phyloP scores from a whole-genome alignment of 1,139 yeast genomes.

The Lodderomyces orthopsilosis region DNA sequence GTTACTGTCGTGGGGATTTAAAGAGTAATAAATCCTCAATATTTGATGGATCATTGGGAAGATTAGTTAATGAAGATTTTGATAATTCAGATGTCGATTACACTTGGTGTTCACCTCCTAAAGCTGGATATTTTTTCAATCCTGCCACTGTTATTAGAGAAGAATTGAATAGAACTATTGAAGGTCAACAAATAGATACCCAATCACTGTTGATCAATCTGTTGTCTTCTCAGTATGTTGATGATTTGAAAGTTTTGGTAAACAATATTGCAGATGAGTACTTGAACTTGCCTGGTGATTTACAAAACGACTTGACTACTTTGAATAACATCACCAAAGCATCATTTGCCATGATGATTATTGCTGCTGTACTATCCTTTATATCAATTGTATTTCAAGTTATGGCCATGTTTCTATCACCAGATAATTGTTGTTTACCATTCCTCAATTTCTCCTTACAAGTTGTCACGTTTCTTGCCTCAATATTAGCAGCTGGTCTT shows the following conservation, averaged over 20 bases:
- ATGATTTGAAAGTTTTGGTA: constrained; percentile 28
- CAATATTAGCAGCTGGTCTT: constrained; percentile 34
- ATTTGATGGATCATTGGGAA: constrained; percentile 10
- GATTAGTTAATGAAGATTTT: constrained; percentile 11
- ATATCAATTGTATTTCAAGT: constrained; percentile 31
- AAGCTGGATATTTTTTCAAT: constrained; percentile 49
- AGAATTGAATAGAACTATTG: constrained; percentile 30
- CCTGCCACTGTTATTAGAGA: constrained; percentile 47
- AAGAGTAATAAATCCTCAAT: constrained; percentile 13
- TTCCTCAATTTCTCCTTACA: constrained; percentile 40
- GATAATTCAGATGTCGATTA: constrained; percentile 39
- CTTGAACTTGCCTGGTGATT: constrained; percentile 38
- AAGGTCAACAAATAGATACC: constrained; percentile 20
- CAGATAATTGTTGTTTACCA: constrained; percentile 38
- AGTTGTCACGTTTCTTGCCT: constrained; percentile 27
- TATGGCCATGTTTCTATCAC: constrained; percentile 34
- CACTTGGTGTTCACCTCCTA: constrained; percentile 56
- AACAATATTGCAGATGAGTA: constrained; percentile 28
- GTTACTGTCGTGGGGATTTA: constrained; percentile 61
- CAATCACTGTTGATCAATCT: constrained; percentile 17
- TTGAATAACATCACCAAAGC: constrained; percentile 28
- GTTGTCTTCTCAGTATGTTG: constrained; percentile 19
- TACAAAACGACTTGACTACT: constrained; percentile 30
- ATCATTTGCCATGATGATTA: constrained; percentile 28
- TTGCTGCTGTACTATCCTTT: constrained; percentile 26